These are phyloP conservation scores for Fusarium algeriense DNA, from an alignment of 2,329 filamentous ascomycete genomes.

Conservation along the genomic window DNA sequence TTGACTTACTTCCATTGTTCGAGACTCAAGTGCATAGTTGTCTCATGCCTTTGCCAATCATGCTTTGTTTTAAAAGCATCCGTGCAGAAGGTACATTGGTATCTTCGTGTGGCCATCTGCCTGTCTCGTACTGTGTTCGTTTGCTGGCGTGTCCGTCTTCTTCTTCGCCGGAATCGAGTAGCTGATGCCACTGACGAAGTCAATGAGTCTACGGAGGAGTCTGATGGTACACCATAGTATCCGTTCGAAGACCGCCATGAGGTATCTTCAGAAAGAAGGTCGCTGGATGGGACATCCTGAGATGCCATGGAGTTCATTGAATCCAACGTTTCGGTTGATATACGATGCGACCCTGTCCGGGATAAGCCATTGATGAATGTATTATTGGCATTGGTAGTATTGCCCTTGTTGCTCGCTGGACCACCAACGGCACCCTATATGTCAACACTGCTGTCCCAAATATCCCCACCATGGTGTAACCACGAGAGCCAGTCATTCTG, in stretches of 20 bases:
- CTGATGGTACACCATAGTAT: background rate
- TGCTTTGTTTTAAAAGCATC: background rate
- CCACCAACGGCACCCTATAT: background rate
- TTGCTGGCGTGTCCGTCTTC: background rate
- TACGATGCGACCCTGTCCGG: background rate
- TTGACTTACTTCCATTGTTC: background rate
- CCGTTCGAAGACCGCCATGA: background rate
- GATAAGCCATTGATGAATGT: no score
- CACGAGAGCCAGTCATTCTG: background rate
- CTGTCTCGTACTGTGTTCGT: background rate
- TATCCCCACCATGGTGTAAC: background rate
- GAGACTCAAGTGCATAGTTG: background rate
- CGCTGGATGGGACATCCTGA: rapidly evolving
- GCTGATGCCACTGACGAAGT: background rate
- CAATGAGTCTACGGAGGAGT: background rate
- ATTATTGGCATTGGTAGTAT: background rate
- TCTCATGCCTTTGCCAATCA: constrained; percentile 1
- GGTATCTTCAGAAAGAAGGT: background rate
- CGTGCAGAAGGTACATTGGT: background rate
- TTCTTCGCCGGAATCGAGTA: background rate
- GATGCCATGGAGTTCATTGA: background rate
- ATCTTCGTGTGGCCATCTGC: background rate
- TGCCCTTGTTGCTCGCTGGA: background rate
- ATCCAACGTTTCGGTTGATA: background rate
- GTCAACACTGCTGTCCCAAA: rapidly evolving